phyloP scores from a whole-genome alignment of 352 stramenopile species.

The Globisporangium perplexum region DNA sequence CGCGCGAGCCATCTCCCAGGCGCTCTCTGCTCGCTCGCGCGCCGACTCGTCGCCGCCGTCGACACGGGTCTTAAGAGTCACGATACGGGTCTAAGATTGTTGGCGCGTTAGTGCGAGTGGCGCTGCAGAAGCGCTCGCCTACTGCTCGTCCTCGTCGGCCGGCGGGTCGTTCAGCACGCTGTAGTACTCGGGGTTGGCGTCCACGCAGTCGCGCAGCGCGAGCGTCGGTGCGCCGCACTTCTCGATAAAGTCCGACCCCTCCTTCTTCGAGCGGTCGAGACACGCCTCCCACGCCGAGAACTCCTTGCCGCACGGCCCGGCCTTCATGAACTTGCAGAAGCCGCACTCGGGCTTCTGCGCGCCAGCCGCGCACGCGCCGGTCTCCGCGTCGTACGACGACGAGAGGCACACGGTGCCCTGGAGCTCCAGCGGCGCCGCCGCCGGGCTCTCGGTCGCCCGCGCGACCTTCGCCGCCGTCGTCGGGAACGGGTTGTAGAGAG shows the following conservation, averaged over 20 bases:
- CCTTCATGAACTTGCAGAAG: slow-evolving; percentile 91
- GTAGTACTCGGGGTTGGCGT: slow-evolving; percentile 88
- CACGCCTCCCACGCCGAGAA: slow-evolving; percentile 84
- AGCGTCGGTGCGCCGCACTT: slow-evolving; percentile 73
- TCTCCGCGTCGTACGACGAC: slow-evolving; percentile 53
- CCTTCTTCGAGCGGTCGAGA: slow-evolving; percentile 69
- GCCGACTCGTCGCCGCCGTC: neutral
- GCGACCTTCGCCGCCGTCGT: slow-evolving; percentile 34
- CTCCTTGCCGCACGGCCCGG: slow-evolving; percentile 68
- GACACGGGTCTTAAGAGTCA: neutral
- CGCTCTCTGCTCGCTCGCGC: no score
- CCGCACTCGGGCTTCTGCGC: slow-evolving; percentile 73
- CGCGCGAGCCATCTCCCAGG: neutral
- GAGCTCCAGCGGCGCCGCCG: slow-evolving; percentile 27
- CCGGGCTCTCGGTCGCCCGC: slow-evolving; percentile 1
- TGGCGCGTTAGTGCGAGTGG: neutral
- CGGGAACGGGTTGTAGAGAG: slow-evolving; percentile 80
- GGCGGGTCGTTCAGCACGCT: slow-evolving; percentile 65
- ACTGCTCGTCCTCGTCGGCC: slow-evolving; percentile 29
- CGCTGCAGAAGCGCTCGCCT: neutral
- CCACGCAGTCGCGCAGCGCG: slow-evolving; percentile 76
- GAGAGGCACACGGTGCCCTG: slow-evolving; percentile 63
- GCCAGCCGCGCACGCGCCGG: slow-evolving; percentile 36
- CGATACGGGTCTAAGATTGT: neutral
- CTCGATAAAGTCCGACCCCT: slow-evolving; percentile 73